phyloP scores from a whole-genome alignment of 2,329 filamentous ascomycete genomes.

The Talaromyces sp. region DNA sequence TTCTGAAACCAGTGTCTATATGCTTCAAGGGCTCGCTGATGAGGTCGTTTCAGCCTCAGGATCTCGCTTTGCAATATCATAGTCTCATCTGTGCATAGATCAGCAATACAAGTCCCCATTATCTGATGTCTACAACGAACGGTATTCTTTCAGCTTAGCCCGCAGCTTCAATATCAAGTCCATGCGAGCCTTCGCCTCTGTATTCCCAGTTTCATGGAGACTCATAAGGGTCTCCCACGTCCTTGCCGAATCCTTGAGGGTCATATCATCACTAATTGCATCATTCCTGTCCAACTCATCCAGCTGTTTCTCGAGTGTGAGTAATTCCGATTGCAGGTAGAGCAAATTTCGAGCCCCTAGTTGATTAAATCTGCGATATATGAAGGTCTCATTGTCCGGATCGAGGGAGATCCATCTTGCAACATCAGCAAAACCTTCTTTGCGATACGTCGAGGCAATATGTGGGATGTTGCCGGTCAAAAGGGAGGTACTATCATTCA shows the following conservation, averaged over 20 bases:
- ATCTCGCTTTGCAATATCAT: neutral
- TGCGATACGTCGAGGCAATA: neutral
- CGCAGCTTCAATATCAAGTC: neutral
- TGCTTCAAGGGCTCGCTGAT: neutral
- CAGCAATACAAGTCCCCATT: neutral
- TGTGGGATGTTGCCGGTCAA: too few relatives aligned
- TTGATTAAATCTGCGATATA: neutral
- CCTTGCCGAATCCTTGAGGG: neutral
- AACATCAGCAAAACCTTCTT: neutral
- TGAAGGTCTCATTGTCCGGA: neutral
- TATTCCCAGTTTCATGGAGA: neutral
- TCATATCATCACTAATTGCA: neutral
- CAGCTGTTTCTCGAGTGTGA: neutral
- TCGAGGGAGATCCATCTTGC: neutral
- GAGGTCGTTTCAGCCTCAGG: neutral
- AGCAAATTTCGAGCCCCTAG: neutral
- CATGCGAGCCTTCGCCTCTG: neutral
- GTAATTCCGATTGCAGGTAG: neutral
- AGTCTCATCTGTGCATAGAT: neutral
- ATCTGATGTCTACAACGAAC: neutral
- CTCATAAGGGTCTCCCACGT: neutral
- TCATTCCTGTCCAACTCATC: neutral
- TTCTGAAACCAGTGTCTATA: neutral
- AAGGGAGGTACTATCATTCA: too few relatives aligned
- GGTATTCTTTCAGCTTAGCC: neutral